Conservation (phyloP, 257 asterid species). For the Solanum chaucha region DNA sequence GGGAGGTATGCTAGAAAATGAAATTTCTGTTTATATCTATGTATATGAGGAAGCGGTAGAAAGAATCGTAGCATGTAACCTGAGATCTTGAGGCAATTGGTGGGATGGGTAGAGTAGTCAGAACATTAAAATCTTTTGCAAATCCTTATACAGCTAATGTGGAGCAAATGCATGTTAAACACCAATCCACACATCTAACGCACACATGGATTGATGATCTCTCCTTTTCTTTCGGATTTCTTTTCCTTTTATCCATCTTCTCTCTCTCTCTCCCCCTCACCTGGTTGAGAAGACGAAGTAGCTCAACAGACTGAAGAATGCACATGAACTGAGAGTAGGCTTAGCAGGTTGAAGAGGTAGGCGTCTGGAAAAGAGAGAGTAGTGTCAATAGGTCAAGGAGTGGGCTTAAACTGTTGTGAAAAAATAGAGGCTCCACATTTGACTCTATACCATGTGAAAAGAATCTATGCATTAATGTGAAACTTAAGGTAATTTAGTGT, state of each 20-base stretch:
- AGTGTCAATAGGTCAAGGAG: neutral
- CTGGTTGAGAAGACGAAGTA: neutral
- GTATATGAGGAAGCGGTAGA: neutral
- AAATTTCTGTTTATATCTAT: neutral
- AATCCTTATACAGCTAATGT: neutral
- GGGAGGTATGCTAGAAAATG: slow-evolving; percentile 69
- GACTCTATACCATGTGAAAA: neutral
- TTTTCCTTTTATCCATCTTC: neutral
- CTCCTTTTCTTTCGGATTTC: neutral
- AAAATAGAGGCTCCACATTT: neutral
- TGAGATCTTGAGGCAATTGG: neutral
- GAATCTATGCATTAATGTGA: neutral
- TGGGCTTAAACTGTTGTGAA: neutral
- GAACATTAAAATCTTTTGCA: neutral
- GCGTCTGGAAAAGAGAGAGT: neutral
- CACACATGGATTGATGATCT: neutral
- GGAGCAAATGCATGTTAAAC: neutral
- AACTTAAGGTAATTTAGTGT: neutral
- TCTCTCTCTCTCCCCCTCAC: neutral
- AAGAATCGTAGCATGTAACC: neutral
- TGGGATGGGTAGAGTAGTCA: neutral
- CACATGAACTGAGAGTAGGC: neutral
- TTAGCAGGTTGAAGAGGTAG: neutral
- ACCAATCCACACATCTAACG: neutral
- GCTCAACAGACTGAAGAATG: neutral